Evolutionary conservation across 805 yeast genomes (phyloP), one percentile per base, ranked within the genome.

Genomic region (Candida ficus): DNA sequence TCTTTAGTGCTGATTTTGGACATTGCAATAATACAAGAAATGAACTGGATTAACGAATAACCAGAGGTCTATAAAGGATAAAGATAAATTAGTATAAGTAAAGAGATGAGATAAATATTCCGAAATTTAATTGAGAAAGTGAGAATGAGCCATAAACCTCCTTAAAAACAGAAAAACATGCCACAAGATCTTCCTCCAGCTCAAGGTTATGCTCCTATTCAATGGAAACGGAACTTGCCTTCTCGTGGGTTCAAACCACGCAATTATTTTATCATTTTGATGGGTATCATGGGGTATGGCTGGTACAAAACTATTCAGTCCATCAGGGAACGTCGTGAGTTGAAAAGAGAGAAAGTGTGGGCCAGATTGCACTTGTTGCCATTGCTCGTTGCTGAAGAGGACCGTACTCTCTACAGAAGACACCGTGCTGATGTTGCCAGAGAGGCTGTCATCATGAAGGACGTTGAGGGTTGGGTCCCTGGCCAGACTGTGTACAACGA

Each of bases 141-240:
- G n/a, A n/a, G n/a, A n/a, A n/a, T n/a, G n/a, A n/a, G n/a, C n/a
- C n/a, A n/a, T n/a, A n/a, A n/a, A n/a, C n/a, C n/a, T n/a, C n/a
- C n/a, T n/a, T n/a, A n/a, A 33, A 20, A 21, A 17, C 11, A 17
- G 17, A 34, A n/a, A 14, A 25, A 12, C 14, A 44, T 44, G 50
- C 63, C 63, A 29, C 95, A 87, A 71, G 95, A 87, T 57, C 67
- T 87, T 57, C 95, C 95, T 56, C 95, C 95, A 43, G 69, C 76
- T 53, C 87, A 85, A 42, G 95, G 95, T 46, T 86, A 87, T 56
- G 89, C 83, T 48, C 83, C 84, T 33, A 76, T 87, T 45, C 95
- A 86, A 67, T 87, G 95, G 95, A 83, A 82, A 66, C 76, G 95
- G 60, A 82, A 86, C 62, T 65, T 87, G 36, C 95, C 95, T 19